Evolutionary conservation across 176 grass and related monocot species (phyloP).

Genomic region (Oryza meyeriana): DNA sequence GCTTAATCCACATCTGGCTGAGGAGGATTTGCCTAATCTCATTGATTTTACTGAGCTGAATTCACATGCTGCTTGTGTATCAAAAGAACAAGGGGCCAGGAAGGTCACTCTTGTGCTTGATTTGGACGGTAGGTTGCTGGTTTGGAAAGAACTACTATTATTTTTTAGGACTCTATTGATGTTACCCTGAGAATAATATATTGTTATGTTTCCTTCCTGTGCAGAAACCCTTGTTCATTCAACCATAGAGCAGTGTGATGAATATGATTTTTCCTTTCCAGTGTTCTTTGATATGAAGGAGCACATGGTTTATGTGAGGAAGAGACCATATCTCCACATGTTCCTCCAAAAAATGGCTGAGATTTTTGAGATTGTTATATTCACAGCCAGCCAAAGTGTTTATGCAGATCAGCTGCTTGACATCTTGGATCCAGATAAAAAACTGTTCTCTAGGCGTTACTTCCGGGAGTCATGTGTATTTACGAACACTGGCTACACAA

Average conservation of each 20-base stretch:
- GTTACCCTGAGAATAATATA: slow-evolving; percentile 15
- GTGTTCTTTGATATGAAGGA: slow-evolving; percentile 70
- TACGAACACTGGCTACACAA: slow-evolving; percentile 65
- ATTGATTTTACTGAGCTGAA: slow-evolving; percentile 58
- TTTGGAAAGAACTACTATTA: background rate
- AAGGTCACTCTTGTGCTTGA: slow-evolving; percentile 95
- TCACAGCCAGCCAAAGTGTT: slow-evolving; percentile 88
- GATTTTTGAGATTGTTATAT: slow-evolving; percentile 93
- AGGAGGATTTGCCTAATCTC: slow-evolving; percentile 47
- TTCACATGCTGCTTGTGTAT: slow-evolving; percentile 30
- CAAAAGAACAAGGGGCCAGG: slow-evolving; percentile 35
- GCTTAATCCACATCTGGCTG: slow-evolving; percentile 60
- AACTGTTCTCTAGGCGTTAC: slow-evolving; percentile 62
- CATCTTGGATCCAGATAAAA: slow-evolving; percentile 76
- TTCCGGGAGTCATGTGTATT: slow-evolving; percentile 91
- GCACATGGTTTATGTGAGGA: slow-evolving; percentile 82
- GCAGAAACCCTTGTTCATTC: slow-evolving; percentile 99
- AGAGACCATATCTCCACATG: slow-evolving; percentile 72
- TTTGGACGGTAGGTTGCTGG: slow-evolving; percentile 82
- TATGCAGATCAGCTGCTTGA: slow-evolving; percentile 91
- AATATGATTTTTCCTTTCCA: slow-evolving; percentile 77
- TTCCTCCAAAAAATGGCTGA: slow-evolving; percentile 81
- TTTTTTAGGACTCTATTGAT: background rate
- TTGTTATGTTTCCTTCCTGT: background rate
- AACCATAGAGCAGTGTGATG: slow-evolving; percentile 59